Evolutionary conservation across 345 rosid genomes (phyloP), one percentile per base, ranked within the genome.

Genomic region (Linum tenue): DNA sequence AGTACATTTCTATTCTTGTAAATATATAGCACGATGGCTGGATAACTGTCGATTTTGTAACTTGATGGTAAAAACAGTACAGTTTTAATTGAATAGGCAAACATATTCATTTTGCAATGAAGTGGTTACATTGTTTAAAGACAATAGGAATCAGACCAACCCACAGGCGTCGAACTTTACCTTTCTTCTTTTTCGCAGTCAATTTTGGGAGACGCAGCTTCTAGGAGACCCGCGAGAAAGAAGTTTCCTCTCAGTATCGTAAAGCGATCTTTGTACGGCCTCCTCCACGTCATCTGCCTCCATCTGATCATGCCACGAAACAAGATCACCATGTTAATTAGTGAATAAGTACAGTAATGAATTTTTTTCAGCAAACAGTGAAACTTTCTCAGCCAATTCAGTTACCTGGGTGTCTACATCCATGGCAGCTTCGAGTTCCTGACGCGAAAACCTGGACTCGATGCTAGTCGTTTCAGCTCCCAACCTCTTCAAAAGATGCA

Each of bases 391-490:
- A 22, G 31, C 31, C 1, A 1, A 10, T 3, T 12, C 2, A 2
- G 6, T 5, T 62, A 82, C 91, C 88, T 84, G 56, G 60, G 83
- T 70, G 59, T 80, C 71, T 0, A 81, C 72, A 17, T 75, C 79
- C 36, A 91, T 42, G 12, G 62, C 72, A 1, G 89, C 70, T 0
- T 67, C 60, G 37, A 88, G 71, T 69, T 76, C 72, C 1, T 69
- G 72, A 41, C 64, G 39, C 17, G 83, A 77, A 59, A 88, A 69
- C 39, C 60, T 58, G 22, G 86, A 81, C 4, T 71, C 72, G 39
- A 85, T 76, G 0, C 69, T 69, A 14, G 4, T 72, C 59, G 70
- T 64, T 40, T 75, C 73, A 44, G 80, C 64, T 14, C 72, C 85
- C 77, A 67, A 48, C 60, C 64, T 55, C 68, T 81, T 83, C 72